phyloP scores from a whole-genome alignment of 1,284 basidiomycete species.

The Pyrrhoderma lamaoense region DNA sequence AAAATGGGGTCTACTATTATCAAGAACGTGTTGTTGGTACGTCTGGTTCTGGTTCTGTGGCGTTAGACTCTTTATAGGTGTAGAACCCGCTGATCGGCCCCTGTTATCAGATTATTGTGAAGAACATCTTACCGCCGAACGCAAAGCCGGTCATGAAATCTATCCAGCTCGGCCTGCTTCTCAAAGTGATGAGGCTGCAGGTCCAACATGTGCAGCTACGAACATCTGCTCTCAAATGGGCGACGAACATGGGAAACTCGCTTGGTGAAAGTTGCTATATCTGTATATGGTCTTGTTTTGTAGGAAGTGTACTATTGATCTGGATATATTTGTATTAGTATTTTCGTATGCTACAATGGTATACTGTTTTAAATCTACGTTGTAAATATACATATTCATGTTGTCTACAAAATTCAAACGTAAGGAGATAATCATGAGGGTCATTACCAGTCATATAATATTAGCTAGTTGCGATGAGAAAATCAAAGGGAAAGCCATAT shows the following conservation, averaged over 20 bases:
- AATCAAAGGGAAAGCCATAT: too few species aligned
- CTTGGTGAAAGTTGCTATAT: too few species aligned
- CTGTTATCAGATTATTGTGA: conserved; percentile 10
- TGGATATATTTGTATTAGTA: too few species aligned
- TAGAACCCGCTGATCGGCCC: background rate
- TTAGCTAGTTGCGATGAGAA: too few species aligned
- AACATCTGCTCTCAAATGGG: conserved; percentile 12
- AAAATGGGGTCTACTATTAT: conserved; percentile 23
- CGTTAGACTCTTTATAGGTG: background rate
- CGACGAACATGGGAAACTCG: conserved; percentile 2
- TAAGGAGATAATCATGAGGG: too few species aligned
- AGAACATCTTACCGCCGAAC: conserved; percentile 22
- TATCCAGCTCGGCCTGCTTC: conserved; percentile 21
- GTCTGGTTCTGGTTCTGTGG: background rate
- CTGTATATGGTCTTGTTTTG: too few species aligned
- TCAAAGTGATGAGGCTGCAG: conserved; percentile 2
- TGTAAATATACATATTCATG: too few species aligned
- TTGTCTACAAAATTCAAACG: too few species aligned
- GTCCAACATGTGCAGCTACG: conserved; percentile 6
- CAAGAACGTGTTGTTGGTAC: conserved; percentile 20
- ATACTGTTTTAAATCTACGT: too few species aligned
- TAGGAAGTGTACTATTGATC: too few species aligned
- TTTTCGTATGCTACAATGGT: too few species aligned
- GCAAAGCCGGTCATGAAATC: conserved; percentile 21
- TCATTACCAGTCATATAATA: too few species aligned